Evolutionary conservation across 176 grass and related monocot genomes (phyloP), one percentile per base, ranked within the genome.

Genomic region (Musa troglodytarum): DNA sequence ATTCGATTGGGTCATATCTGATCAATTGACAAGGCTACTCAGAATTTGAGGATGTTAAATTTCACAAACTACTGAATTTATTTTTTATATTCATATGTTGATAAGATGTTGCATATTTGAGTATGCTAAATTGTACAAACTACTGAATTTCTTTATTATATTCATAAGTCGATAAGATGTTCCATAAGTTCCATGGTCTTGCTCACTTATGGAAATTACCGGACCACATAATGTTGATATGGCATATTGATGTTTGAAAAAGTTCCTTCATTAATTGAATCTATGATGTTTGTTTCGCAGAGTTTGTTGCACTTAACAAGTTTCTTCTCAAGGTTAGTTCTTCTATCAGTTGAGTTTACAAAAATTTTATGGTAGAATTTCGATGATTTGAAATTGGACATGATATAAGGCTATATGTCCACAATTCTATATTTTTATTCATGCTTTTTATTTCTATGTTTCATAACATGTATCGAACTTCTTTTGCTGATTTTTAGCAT

Each of bases 231-330:
- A 9, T 62, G 6, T 62, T 19, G 14, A 62, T 65, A 26, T 25
- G 34, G 4, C 23, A 65, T 11, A 14, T 26, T 65, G 23, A 26
- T 14, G 51, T 50, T 29, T 26, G 19, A 70, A 49, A 19, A 63
- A n/a, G 16, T 68, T 22, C 76, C 24, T 74, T 73, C 50, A 62
- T 26, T 78, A 51, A 79, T 74, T 53, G 80, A 57, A 79, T 55
- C 50, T 55, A 1, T 74, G 19, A 10, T 68, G 77, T 76, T 20
- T 74, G 19, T 66, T 76, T 86, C 49, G 69, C 88, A 91, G 92
- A 96, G 57, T 91, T 96, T 61, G 65, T 96, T 65, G 88, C 86
- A 81, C 86, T 96, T 26, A 96, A 91, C 80, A 87, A 81, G 67
- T 87, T 91, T 63, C 86, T 96, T 71, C 79, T 87, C 50, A 89